phyloP scores from a whole-genome alignment of 768 basidiomycete genomes.

The Clitopilus hobsonii region DNA sequence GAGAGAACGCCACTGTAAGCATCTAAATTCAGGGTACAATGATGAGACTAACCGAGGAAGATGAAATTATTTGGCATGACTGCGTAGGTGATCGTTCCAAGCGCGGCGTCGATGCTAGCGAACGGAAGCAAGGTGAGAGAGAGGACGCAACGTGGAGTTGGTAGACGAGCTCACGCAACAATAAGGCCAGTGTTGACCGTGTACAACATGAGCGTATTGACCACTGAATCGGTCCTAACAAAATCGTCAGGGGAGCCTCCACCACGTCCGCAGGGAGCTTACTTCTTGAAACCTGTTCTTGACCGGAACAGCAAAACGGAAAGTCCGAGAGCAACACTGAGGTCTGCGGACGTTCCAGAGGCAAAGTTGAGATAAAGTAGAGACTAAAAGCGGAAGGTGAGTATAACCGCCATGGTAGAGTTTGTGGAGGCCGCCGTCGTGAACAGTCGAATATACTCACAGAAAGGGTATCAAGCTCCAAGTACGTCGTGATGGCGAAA shows the following conservation, averaged over 20 bases:
- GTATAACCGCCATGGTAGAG: too few species aligned
- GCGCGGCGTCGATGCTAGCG: conserved; percentile 37
- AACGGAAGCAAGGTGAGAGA: neutral
- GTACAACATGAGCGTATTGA: conserved; percentile 44
- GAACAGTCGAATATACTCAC: conserved; percentile 21
- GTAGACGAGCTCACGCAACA: conserved; percentile 30
- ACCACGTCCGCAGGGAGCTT: conserved; percentile 3
- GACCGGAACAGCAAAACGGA: conserved; percentile 43
- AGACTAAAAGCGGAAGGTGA: conserved; percentile 22
- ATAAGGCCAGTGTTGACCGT: conserved; percentile 51
- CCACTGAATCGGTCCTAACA: conserved; percentile 48
- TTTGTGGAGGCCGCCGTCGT: neutral
- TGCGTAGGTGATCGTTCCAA: conserved; percentile 42
- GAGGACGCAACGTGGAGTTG: neutral
- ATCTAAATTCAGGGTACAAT: neutral
- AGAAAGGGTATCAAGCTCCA: conserved; percentile 31
- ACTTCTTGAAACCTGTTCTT: conserved; percentile 49
- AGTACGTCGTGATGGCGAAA: conserved; percentile 31
- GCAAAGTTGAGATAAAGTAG: conserved; percentile 51
- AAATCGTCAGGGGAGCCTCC: neutral
- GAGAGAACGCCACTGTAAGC: neutral
- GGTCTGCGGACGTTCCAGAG: conserved; percentile 43
- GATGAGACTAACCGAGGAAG: conserved; percentile 37
- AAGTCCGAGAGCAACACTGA: conserved; percentile 44
- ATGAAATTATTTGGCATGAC: conserved; percentile 53